These are phyloP conservation scores for Xylaria sp. DNA, from an alignment of 2,329 filamentous ascomycete genomes.

Conservation along the genomic window DNA sequence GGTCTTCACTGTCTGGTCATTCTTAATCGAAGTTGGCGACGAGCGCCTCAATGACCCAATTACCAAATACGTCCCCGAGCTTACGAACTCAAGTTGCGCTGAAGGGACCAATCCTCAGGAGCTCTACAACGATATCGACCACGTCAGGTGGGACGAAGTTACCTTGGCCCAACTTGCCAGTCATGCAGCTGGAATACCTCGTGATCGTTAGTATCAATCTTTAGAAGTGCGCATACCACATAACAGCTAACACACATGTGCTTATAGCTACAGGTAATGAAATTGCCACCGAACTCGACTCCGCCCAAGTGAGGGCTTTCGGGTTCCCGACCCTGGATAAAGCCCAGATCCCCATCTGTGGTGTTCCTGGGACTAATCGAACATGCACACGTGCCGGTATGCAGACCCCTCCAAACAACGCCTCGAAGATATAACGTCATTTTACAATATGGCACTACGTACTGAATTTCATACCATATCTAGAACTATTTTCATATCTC, in stretches of 20 bases:
- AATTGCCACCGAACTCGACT: conserved; percentile 16
- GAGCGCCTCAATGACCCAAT: conserved; percentile 54
- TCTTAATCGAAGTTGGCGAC: conserved; percentile 55
- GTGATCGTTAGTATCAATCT: conserved; percentile 50
- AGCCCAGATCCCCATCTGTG: conserved; percentile 24
- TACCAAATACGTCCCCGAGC: conserved; percentile 57
- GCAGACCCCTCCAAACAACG: conserved; percentile 1
- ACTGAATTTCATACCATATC: conserved; percentile 39
- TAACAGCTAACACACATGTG: conserved; percentile 7
- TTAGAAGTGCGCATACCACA: not conserved
- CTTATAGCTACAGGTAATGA: conserved; percentile 32
- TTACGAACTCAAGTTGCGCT: conserved; percentile 42
- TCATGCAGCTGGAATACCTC: conserved; percentile 52
- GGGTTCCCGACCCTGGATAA: conserved; percentile 28
- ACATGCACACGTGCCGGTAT: conserved; percentile 35
- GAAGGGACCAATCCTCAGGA: not conserved
- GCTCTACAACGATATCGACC: conserved; percentile 43
- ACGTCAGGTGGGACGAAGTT: conserved; percentile 50
- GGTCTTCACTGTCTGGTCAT: conserved; percentile 56
- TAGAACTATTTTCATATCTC: conserved; percentile 43
- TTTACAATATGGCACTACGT: not conserved
- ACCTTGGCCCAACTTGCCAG: conserved; percentile 53
- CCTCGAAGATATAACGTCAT: not conserved
- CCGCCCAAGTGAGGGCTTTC: conserved; percentile 21
- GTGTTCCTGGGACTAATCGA: conserved; percentile 22